A percentile compares a stretch with the other conserved stretches of the same genome.
Conservation (phyloP, 176 grass and related monocot genomes). For the Triticum monococcum region DNA sequence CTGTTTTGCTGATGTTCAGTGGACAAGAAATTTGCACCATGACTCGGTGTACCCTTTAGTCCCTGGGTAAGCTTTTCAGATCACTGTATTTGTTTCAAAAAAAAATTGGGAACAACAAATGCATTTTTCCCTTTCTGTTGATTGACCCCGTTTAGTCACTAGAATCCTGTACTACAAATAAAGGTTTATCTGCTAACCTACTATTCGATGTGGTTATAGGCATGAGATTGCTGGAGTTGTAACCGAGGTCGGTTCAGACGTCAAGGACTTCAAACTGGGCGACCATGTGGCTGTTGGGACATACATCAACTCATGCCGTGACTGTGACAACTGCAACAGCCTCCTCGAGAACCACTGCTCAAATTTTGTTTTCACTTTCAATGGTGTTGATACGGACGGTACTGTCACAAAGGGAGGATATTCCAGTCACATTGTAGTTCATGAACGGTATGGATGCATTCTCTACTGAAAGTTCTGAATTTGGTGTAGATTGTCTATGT, state of each 20-base stretch:
- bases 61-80: constrained; percentile 50
- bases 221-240: constrained; percentile 84
- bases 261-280: constrained; percentile 56
- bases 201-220: constrained; percentile 28
- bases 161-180: background rate
- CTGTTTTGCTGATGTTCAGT: constrained; percentile 66
- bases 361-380: constrained; percentile 46
- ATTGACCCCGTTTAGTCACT: background rate
- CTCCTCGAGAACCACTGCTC: constrained; percentile 58
- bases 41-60: constrained; percentile 66
- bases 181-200: background rate
- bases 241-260: constrained; percentile 59
- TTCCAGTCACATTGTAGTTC: constrained; percentile 74
- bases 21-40: constrained; percentile 47
- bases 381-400: constrained; percentile 63
- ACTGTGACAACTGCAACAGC: constrained; percentile 58
- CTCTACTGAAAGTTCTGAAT: background rate
- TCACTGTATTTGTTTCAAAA: background rate
- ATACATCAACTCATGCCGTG: constrained; percentile 60
- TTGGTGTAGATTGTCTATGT: background rate
- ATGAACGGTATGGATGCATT: constrained; percentile 49
- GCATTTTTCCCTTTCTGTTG: background rate
- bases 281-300: constrained; percentile 71
- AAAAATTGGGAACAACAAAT: background rate
- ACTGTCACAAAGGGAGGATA: constrained; percentile 78